These are phyloP conservation scores for Neostapfia colusana DNA, from an alignment of 176 grass and related monocot genomes.

Conservation along the genomic window DNA sequence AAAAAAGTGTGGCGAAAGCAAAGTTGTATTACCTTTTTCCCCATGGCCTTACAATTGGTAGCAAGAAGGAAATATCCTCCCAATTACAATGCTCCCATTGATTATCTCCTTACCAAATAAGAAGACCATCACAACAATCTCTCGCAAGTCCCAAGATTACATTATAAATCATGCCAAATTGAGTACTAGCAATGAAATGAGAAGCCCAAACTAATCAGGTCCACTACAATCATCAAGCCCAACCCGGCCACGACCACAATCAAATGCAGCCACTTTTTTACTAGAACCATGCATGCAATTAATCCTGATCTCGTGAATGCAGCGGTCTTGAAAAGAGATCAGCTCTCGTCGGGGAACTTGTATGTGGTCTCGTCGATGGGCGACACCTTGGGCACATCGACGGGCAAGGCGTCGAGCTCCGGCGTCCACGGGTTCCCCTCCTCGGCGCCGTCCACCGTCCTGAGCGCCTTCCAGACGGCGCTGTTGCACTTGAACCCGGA, in stretches of 20 bases:
- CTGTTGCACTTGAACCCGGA: slow-evolving; percentile 91
- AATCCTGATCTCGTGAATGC: not conserved
- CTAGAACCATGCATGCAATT: not conserved
- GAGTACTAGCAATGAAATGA: not conserved
- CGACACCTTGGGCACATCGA: slow-evolving; percentile 62
- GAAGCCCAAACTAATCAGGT: not conserved
- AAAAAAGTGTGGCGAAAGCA: not conserved
- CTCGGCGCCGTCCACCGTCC: slow-evolving; percentile 35
- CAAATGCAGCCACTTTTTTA: not conserved
- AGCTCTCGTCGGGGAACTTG: slow-evolving; percentile 32
- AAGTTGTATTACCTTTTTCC: not conserved
- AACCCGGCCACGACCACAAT: not conserved
- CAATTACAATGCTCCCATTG: not conserved
- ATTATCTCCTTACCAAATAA: not conserved
- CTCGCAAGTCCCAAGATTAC: not conserved
- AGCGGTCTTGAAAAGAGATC: not conserved
- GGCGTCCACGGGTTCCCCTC: slow-evolving; percentile 58
- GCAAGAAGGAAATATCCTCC: not conserved
- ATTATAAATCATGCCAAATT: not conserved
- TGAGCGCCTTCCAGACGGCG: slow-evolving; percentile 70
- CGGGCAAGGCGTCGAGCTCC: slow-evolving; percentile 57
- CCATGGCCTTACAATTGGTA: not conserved
- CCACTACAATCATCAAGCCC: not conserved
- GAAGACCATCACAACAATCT: not conserved
- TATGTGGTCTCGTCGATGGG: slow-evolving; percentile 53